Evolutionary conservation across 192 early-diverging fungal species (phyloP).

Genomic region (Coemansia sp.): DNA sequence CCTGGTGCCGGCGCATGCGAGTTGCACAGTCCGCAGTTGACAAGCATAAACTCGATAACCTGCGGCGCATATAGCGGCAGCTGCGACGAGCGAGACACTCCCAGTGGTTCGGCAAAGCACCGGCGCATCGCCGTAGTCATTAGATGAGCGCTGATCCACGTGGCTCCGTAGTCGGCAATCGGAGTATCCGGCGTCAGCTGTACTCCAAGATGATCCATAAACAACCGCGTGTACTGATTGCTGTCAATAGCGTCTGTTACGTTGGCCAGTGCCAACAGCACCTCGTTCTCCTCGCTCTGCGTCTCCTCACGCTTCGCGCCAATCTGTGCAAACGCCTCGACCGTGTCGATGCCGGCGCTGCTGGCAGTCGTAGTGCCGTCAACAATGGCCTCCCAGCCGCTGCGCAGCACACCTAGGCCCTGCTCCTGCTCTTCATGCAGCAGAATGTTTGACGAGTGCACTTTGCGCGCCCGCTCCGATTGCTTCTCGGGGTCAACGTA

Average conservation of each 20-base stretch:
- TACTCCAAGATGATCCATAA: conserved; percentile 52
- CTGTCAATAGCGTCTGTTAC: conserved; percentile 45
- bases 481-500: conserved; percentile 51
- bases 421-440: conserved; percentile 55
- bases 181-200: conserved; percentile 6
- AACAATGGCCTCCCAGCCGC: conserved; percentile 52
- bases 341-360: conserved; percentile 1
- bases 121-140: conserved; percentile 57
- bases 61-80: conserved; percentile 51
- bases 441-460: conserved; percentile 54
- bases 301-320: conserved; percentile 36
- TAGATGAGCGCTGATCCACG: conserved; percentile 51
- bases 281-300: conserved; percentile 49
- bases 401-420: conserved; percentile 51
- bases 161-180: conserved; percentile 12
- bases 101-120: conserved; percentile 55
- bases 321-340: conserved; percentile 23
- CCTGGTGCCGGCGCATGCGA: conserved; percentile 50
- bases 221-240: conserved; percentile 50
- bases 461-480: conserved; percentile 12
- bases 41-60: conserved; percentile 53
- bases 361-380: conserved; percentile 26
- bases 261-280: conserved; percentile 44
- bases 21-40: conserved; percentile 50
- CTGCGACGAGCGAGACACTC: conserved; percentile 46